Evolutionary conservation across 306 rosid species (phyloP).

Genomic region (Quercus dentata): DNA sequence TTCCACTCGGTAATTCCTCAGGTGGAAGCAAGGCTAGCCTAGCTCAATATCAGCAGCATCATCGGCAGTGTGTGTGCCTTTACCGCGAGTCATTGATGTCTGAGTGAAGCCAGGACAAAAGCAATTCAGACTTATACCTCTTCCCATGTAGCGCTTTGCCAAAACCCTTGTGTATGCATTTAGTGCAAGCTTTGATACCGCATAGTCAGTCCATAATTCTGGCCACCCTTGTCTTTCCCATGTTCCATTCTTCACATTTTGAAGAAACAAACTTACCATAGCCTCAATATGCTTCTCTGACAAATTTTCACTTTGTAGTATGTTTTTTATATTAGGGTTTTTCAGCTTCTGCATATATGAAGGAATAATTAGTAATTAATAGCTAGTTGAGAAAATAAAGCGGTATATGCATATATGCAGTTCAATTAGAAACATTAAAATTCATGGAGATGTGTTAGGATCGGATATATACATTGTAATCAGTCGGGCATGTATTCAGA

Average conservation of each 20-base stretch:
- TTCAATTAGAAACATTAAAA: too few species aligned
- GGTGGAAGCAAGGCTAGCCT: conserved; percentile 67
- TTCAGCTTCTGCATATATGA: conserved; percentile 45
- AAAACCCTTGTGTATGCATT: conserved; percentile 66
- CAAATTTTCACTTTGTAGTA: conserved; percentile 33
- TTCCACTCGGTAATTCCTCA: conserved; percentile 47
- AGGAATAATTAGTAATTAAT: background rate
- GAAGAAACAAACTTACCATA: conserved; percentile 40
- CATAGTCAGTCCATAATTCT: conserved; percentile 81
- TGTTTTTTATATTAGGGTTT: conserved; percentile 35
- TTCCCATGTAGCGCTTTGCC: conserved; percentile 41
- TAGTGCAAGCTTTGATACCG: conserved; percentile 75
- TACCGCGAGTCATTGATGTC: conserved; percentile 76
- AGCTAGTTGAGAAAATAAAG: background rate
- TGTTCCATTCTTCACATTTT: conserved; percentile 50
- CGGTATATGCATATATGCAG: too few species aligned
- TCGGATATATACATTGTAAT: too few species aligned
- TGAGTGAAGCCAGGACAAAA: conserved; percentile 90
- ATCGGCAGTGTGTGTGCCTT: conserved; percentile 64
- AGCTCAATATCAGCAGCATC: conserved; percentile 47
- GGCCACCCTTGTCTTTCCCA: conserved; percentile 91
- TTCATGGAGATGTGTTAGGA: too few species aligned
- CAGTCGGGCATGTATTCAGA: too few species aligned
- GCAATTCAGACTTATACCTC: conserved; percentile 53
- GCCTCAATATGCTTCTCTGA: conserved; percentile 46